Evolutionary conservation across 495 filamentous ascomycete species (phyloP), one percentile per base, ranked within the genome.

Genomic region (Cercophora newfieldiana): DNA sequence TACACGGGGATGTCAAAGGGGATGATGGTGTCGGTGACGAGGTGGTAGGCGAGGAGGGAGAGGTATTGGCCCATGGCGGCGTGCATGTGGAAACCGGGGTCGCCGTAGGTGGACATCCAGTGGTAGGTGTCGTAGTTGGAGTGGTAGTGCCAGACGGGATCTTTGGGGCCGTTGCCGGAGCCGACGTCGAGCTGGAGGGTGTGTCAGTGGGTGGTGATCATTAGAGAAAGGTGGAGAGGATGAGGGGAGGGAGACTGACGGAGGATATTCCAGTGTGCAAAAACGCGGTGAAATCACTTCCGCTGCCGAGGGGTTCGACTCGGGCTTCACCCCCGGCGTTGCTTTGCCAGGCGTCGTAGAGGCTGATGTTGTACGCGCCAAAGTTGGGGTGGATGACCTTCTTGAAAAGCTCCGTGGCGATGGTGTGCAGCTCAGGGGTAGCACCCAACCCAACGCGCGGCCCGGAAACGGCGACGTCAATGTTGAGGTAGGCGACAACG

Each of bases 251-350:
- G 33, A 6, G 5, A 24, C 90, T 89, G 54, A 89, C 88, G 28
- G 92, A 89, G 21, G 90, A 90, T 57, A 95, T 85, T 31, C 92
- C 92, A 0, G 86, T 87, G 67, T 92, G 87, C 71, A 95, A 88
- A 68, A 95, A 97, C 4, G 92, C 85, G n/a, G 92, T 89, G 71
- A 90, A 93, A 67, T 96, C 93, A 70, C 89, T 89, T n/a, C 89
- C 90, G 44, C 87, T 87, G n/a, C 91, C 91, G 12, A 96, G 78
- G 0, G 87, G 88, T 6, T 80, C 82, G 70, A 71, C 84, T 8
- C 37, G 37, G 37, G 4, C 37, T 7, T 78, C 76, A 24, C 81
- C 81, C 25, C 84, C 78, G 85, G 91, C 93, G 7, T 89, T 74
- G 21, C 88, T 82, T 37, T 62, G 68, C 77, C 86, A 87, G 4